Base-by-base conservation (phyloP, 2,329 filamentous ascomycete species). In the Chlorencoelia australis region DNA sequence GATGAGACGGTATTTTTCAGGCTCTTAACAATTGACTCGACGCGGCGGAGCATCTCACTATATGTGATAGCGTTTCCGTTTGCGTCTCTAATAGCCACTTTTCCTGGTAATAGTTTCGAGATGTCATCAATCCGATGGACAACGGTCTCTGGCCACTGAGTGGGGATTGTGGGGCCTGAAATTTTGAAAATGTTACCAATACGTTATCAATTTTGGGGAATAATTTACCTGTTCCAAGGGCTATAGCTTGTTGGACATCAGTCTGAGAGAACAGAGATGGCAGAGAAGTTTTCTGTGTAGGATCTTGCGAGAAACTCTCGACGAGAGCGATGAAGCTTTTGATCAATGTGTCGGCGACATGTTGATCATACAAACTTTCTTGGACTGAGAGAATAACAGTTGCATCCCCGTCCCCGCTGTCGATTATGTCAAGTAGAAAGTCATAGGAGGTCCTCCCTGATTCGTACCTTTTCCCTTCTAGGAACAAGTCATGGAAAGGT, bases 401-500 rank as follows among this genome's bases (percentile, higher is more conserved):
- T 25, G 22, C 10, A n/a, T n/a, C n/a, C 10, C 22, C 22, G 10
- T 25, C 22, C 4, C 13, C 22, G 22, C 14, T 9, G n/a, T 34
- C 31, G 11, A 17, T 11, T 4, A 34, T 18, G 16, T 34, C 31
- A 14, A 34, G 17, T 3, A 26, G 11, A 18, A 34, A 14, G 19
- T 34, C 31, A 3, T 34, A 34, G 9, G 19, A 10, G 5, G 41
- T 56, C 6, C 37, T 25, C 8, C 45, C 49, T 11, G 33, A 32
- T 26, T 51, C 19, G 2, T 41, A 25, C 16, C 38, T 15, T 24
- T 33, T 9, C 9, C 28, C 29, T 15, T 54, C 43, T 16, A 48
- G 43, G 14, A 48, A 37, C 39, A 44, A 47, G 22, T 52, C 39
- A 10, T 50, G 44, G 30, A 51, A 45, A n/a, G n/a, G n/a, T n/a